phyloP scores from a whole-genome alignment of 2,329 filamentous ascomycete species.

The Lecanicillium sp. region DNA sequence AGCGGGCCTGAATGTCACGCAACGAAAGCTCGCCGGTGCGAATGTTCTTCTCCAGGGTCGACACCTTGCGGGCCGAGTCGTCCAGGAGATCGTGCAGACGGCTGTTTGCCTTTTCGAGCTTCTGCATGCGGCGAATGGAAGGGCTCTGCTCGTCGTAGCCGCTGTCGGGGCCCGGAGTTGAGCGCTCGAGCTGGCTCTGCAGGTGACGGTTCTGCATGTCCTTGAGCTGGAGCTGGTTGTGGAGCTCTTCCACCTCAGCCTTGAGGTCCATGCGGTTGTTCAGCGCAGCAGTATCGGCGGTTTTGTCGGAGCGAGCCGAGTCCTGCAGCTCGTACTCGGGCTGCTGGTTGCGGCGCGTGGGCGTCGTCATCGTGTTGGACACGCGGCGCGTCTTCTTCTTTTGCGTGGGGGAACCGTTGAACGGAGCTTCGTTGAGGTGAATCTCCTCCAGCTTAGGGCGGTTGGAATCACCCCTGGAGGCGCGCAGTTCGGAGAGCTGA shows the following conservation, averaged over 20 bases:
- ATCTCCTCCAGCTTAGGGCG: conserved; percentile 82
- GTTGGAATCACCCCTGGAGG: conserved; percentile 64
- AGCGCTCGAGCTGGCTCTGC: conserved; percentile 75
- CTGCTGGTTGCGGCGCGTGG: conserved; percentile 56
- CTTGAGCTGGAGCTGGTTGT: conserved; percentile 87
- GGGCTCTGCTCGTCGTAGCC: conserved; percentile 70
- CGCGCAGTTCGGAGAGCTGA: conserved; percentile 72
- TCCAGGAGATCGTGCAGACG: conserved; percentile 91
- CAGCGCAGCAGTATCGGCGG: conserved; percentile 71
- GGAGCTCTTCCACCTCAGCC: conserved; percentile 82
- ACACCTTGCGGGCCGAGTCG: conserved; percentile 88
- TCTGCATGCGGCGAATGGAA: conserved; percentile 74
- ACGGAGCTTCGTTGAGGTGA: conserved; percentile 71
- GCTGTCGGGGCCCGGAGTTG: conserved; percentile 55
- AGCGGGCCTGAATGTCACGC: conserved; percentile 86
- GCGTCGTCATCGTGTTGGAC: conserved; percentile 66
- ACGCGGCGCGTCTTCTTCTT: conserved; percentile 55
- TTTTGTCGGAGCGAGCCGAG: conserved; percentile 78
- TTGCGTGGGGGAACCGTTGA: conserved; percentile 68
- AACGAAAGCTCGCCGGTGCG: conserved; percentile 81
- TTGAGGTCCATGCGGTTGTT: conserved; percentile 89
- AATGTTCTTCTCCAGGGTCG: conserved; percentile 78
- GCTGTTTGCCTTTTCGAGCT: conserved; percentile 87
- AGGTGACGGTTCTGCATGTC: conserved; percentile 95
- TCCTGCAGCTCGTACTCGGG: conserved; percentile 60